phyloP scores from a whole-genome alignment of 495 filamentous ascomycete genomes.

The Terfezia claveryi region DNA sequence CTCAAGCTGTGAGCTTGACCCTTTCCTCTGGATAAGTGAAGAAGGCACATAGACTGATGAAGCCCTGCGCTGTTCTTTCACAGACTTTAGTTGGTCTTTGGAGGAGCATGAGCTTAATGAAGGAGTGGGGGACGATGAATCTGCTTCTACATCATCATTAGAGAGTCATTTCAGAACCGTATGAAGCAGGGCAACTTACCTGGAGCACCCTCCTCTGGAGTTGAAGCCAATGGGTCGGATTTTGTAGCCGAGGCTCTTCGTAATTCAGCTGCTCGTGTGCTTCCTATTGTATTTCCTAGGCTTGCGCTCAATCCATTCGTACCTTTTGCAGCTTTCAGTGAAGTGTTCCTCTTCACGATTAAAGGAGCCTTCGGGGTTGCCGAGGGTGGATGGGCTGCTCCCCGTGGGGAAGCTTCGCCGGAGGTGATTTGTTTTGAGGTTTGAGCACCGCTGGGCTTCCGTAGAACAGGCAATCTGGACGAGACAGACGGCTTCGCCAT shows the following conservation, averaged over 20 bases:
- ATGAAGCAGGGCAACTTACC: neutral
- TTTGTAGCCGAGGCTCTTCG: neutral
- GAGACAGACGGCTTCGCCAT: no score
- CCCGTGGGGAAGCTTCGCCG: neutral
- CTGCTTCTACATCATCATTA: neutral
- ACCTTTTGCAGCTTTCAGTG: neutral
- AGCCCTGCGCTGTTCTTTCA: neutral
- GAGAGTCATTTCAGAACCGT: neutral
- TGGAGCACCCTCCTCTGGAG: neutral
- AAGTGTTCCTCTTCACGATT: neutral
- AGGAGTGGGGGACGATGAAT: neutral
- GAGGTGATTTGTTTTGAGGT: neutral
- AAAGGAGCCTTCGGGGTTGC: neutral
- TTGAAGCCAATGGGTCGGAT: neutral
- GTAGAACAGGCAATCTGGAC: neutral
- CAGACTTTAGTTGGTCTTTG: neutral
- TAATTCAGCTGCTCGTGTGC: neutral
- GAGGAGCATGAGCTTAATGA: neutral
- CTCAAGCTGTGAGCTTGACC: conserved; percentile 9
- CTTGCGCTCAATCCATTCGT: neutral
- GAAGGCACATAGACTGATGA: neutral
- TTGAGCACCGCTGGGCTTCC: neutral
- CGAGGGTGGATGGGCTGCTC: neutral
- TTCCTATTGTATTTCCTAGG: no score
- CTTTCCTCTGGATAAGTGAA: conserved; percentile 8